A percentile compares a stretch with the other conserved stretches of the same genome.
Conservation (phyloP, 1,139 yeast genomes). For the Pichia sp. region DNA sequence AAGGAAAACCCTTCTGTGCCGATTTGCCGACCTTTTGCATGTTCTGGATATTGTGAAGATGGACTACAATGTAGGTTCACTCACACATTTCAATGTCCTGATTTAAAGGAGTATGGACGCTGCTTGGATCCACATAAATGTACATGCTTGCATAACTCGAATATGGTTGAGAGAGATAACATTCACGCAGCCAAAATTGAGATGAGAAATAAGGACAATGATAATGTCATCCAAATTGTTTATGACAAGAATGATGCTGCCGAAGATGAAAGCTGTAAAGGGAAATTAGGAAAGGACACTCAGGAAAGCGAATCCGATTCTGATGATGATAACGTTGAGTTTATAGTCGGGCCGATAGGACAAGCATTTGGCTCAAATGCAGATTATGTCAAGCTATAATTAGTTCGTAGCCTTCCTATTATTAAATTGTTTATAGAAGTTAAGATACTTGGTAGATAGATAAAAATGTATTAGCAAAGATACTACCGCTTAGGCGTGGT, state of each 20-base stretch:
- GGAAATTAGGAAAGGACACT: neutral
- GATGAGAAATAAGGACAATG: constrained; percentile 29
- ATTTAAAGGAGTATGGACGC: constrained; percentile 50
- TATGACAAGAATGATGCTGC: constrained; percentile 11
- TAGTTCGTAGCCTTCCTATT: neutral
- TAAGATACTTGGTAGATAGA: neutral
- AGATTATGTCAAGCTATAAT: neutral
- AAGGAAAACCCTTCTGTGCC: constrained; percentile 29
- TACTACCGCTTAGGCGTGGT: no score
- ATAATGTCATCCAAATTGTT: constrained; percentile 21
- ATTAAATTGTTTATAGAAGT: no score
- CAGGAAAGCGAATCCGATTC: constrained; percentile 2
- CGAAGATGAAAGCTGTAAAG: constrained; percentile 2
- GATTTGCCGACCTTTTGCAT: constrained; percentile 60
- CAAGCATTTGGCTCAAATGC: constrained; percentile 10
- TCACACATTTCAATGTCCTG: constrained; percentile 67
- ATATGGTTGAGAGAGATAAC: neutral
- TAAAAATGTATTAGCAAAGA: constrained; percentile 1
- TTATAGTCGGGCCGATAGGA: constrained; percentile 13
- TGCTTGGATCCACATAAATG: constrained; percentile 36
- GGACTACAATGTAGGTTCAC: constrained; percentile 52
- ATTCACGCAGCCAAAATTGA: neutral
- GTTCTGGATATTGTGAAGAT: constrained; percentile 60
- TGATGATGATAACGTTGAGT: constrained; percentile 12
- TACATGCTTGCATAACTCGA: constrained; percentile 7